Conservation (phyloP, 2,329 filamentous ascomycete species). For the Trichophyton mentagrophytes region DNA sequence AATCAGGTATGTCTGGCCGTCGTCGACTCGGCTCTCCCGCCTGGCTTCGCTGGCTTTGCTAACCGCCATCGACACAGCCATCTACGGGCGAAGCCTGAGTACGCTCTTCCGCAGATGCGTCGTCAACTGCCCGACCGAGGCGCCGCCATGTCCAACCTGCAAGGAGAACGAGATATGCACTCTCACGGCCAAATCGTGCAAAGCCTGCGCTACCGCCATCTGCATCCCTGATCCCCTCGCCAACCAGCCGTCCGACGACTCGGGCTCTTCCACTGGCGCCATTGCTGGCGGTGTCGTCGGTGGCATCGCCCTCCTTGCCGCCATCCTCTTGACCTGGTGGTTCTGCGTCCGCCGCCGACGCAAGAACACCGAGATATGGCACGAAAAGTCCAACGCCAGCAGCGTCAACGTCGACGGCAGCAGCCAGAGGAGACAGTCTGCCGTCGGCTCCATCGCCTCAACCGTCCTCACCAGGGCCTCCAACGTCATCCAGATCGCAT, state of each 20-base stretch:
- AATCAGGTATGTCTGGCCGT: not conserved
- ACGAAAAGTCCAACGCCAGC: slow-evolving; percentile 31
- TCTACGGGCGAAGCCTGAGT: not conserved
- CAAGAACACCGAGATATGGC: slow-evolving; percentile 46
- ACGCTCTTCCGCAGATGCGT: slow-evolving; percentile 45
- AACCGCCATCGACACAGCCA: not conserved
- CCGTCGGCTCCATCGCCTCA: slow-evolving; percentile 84
- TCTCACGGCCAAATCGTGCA: slow-evolving; percentile 47
- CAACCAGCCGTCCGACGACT: slow-evolving; percentile 16
- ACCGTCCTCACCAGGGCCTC: slow-evolving; percentile 91
- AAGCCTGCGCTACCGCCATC: slow-evolving; percentile 44
- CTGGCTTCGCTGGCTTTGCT: not conserved
- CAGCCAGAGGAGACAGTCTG: slow-evolving; percentile 56
- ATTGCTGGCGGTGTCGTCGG: slow-evolving; percentile 89
- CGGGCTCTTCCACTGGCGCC: slow-evolving; percentile 59
- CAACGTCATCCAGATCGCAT: slow-evolving; percentile 98
- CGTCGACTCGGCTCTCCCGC: not conserved
- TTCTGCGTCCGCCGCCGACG: slow-evolving; percentile 73
- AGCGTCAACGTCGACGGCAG: slow-evolving; percentile 43
- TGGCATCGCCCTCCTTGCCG: slow-evolving; percentile 61
- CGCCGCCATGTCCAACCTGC: slow-evolving; percentile 51
- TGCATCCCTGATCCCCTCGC: slow-evolving; percentile 33
- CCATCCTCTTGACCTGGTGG: slow-evolving; percentile 71
- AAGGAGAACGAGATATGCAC: slow-evolving; percentile 44
- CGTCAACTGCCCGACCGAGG: slow-evolving; percentile 40